Evolutionary conservation across 176 grass and related monocot species (phyloP).

Genomic region (Alopecurus myosuroides): DNA sequence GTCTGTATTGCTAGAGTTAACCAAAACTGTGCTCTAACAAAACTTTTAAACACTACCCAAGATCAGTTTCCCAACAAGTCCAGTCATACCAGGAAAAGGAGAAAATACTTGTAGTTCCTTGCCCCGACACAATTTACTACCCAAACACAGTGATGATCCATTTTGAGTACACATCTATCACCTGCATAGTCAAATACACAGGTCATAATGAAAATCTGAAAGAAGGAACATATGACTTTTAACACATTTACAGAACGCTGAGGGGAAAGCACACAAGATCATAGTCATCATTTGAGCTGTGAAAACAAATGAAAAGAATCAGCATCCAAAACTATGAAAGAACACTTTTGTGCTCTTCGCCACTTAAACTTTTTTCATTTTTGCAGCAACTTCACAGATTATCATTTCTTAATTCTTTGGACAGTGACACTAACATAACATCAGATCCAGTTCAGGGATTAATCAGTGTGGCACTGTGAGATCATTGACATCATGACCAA

Average conservation of each 20-base stretch:
- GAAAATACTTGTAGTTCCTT: slow-evolving; percentile 90
- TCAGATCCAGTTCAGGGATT: neutral
- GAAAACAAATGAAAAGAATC: neutral
- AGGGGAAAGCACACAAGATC: neutral
- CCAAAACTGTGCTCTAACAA: neutral
- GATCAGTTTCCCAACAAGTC: neutral
- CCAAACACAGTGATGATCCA: slow-evolving; percentile 99
- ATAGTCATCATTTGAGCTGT: neutral
- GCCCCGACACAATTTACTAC: slow-evolving; percentile 88
- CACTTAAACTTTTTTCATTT: neutral
- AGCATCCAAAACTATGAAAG: neutral
- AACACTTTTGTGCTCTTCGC: neutral
- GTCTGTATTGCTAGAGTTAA: neutral
- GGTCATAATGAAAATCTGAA: neutral
- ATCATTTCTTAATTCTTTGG: slow-evolving; percentile 11
- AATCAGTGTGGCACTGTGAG: neutral
- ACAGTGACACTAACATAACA: neutral
- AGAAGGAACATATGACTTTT: neutral
- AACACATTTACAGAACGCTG: neutral
- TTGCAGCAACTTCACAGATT: neutral
- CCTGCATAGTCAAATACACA: slow-evolving; percentile 40
- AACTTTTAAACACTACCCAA: neutral
- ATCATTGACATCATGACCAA: neutral
- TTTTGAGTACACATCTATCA: slow-evolving; percentile 93
- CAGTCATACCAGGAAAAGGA: slow-evolving; percentile 82